A percentile compares a stretch with the other conserved stretches of the same genome.
phyloP scores from a whole-genome alignment of 2,329 filamentous ascomycete species.

The Botryosphaeria agaves region DNA sequence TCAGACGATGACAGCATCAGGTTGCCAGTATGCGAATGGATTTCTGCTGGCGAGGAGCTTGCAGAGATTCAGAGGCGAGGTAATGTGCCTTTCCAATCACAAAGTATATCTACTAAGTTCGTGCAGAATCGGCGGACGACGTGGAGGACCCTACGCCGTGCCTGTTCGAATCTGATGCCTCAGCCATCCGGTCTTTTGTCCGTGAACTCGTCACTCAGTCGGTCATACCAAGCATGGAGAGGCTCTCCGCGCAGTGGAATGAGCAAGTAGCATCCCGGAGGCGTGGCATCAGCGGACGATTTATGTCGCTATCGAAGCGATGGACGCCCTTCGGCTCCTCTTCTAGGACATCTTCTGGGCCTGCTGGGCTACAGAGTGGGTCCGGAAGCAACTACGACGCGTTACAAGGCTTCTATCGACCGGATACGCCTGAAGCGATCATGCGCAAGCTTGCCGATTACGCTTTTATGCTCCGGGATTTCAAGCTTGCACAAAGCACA shows the following conservation, averaged over 20 bases:
- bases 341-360: slow-evolving; percentile 39
- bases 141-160: slow-evolving; percentile 57
- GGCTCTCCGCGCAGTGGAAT: slow-evolving; percentile 82
- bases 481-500: slow-evolving; percentile 78
- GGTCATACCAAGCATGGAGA: slow-evolving; percentile 90
- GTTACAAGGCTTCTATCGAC: slow-evolving; percentile 61
- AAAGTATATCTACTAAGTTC: slow-evolving; percentile 12
- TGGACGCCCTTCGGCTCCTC: slow-evolving; percentile 67
- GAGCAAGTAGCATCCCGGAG: slow-evolving; percentile 87
- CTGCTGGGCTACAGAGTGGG: slow-evolving; percentile 29
- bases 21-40: slow-evolving; percentile 73
- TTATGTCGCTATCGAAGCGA: slow-evolving; percentile 83
- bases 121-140: slow-evolving; percentile 44
- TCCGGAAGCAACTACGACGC: slow-evolving; percentile 58
- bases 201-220: slow-evolving; percentile 93
- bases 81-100: slow-evolving; percentile 10
- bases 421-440: slow-evolving; percentile 71
- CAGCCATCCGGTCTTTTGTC: slow-evolving; percentile 74
- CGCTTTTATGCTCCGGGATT: slow-evolving; percentile 92
- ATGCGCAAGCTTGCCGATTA: slow-evolving; percentile 92
- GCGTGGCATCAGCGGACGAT: slow-evolving; percentile 76
- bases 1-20: slow-evolving; percentile 83
- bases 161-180: slow-evolving; percentile 84
- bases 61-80: slow-evolving; percentile 50
- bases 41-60: slow-evolving; percentile 73